Conservation (phyloP, 163 green algal species). For the Chlamydomonas reinhardtii region DNA sequence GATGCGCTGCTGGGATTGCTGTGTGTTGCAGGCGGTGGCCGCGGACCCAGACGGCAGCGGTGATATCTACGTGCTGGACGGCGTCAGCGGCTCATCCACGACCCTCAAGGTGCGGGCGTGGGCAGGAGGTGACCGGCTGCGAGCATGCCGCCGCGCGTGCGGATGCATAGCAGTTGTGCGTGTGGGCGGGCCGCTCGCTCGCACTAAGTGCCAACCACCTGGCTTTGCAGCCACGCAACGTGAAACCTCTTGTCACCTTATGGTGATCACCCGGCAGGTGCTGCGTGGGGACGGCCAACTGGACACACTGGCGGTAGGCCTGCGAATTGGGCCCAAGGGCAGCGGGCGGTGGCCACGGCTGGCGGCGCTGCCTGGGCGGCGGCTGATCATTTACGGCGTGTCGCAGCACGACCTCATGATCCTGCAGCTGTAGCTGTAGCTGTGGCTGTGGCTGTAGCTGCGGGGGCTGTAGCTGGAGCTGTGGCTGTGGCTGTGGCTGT, state of each 20-base stretch:
- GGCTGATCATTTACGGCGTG: slow-evolving; percentile 19
- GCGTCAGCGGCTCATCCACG: not conserved
- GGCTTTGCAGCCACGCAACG: no score
- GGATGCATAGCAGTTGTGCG: no score
- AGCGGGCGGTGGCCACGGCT: slow-evolving; percentile 14
- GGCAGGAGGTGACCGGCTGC: no score
- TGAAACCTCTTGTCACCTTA: no score
- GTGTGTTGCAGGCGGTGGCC: not conserved
- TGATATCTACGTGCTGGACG: slow-evolving; percentile 33
- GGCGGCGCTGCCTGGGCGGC: slow-evolving; percentile 2
- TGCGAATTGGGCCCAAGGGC: not conserved
- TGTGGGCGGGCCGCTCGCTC: no score
- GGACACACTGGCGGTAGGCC: not conserved
- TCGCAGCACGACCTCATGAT: slow-evolving; percentile 21
- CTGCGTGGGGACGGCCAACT: not conserved
- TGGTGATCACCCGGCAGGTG: no score
- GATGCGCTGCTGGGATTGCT: no score
- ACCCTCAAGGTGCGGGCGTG: not conserved
- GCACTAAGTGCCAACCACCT: no score
- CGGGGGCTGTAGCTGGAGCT: no score
- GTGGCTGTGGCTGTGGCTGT: not conserved
- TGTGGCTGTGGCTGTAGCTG: no score
- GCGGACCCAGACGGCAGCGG: slow-evolving; percentile 5
- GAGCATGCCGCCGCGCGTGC: no score
- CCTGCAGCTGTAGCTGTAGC: not conserved